Percentiles rank a stretch among this genome's conserved stretches.
These are phyloP conservation scores for Rhododendron molle DNA, from an alignment of 148 eudicot genomes.

Conservation along the genomic window DNA sequence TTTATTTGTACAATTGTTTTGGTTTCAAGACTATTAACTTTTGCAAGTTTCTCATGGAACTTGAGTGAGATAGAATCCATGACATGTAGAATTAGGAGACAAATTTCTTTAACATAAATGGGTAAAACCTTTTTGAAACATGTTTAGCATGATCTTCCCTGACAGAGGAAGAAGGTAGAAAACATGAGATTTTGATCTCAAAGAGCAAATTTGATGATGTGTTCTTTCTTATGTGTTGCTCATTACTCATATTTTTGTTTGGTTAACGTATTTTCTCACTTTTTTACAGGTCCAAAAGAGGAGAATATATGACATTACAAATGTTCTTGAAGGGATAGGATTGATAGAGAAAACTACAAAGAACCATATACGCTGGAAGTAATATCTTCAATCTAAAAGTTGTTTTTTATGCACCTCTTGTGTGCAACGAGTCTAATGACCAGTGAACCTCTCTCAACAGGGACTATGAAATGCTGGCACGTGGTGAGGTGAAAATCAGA, in stretches of 20 bases:
- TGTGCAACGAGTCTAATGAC: not conserved
- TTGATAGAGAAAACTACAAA: conserved; percentile 40
- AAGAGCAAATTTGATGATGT: not conserved
- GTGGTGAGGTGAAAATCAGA: conserved; percentile 13
- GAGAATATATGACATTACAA: conserved; percentile 51
- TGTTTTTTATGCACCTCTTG: not conserved
- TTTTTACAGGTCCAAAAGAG: conserved; percentile 46
- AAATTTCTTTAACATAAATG: not conserved
- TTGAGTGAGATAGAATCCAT: not conserved
- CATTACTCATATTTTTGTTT: not conserved
- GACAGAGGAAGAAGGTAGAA: not conserved
- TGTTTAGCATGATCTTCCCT: conserved; percentile 2
- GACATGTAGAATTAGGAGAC: not conserved
- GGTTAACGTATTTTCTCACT: not conserved
- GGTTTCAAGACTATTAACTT: not conserved
- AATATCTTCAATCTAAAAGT: not conserved
- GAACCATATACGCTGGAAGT: conserved; percentile 47
- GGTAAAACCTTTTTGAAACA: not conserved
- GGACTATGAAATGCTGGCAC: conserved; percentile 17
- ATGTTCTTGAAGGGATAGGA: conserved; percentile 52
- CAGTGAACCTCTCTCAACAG: conserved; percentile 18
- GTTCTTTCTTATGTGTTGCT: not conserved
- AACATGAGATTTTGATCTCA: not conserved
- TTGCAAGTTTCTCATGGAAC: not conserved
- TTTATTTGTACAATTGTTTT: not conserved